Evolutionary conservation across 306 rosid species (phyloP).

Genomic region (Spatholobus suberectus): DNA sequence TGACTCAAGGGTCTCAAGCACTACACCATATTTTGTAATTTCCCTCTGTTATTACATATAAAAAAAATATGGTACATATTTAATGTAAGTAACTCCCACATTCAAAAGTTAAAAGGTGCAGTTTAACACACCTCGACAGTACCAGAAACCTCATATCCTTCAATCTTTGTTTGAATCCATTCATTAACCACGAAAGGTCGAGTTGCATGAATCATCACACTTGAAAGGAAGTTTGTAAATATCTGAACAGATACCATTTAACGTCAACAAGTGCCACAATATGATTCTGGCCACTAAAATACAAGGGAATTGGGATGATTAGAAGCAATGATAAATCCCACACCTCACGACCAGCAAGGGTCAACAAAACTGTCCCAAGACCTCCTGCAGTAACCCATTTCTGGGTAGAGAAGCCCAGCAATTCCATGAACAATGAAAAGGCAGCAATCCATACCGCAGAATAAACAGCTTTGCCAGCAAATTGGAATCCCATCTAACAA

Average conservation of each 20-base stretch:
- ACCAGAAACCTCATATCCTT: constrained; percentile 98
- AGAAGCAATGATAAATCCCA: constrained; percentile 29
- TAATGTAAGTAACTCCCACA: not conserved
- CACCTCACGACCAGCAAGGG: constrained; percentile 99
- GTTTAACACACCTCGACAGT: constrained; percentile 81
- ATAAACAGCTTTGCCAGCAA: constrained; percentile 90
- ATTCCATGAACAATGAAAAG: constrained; percentile 89
- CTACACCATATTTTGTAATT: constrained; percentile 20
- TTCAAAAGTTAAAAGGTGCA: constrained; percentile 25
- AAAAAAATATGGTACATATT: constrained; percentile 10
- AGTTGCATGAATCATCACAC: constrained; percentile 95
- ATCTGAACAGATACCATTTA: constrained; percentile 57
- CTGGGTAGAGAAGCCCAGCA: constrained; percentile 95
- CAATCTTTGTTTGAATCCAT: constrained; percentile 95
- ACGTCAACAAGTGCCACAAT: constrained; percentile 33
- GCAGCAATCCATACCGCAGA: constrained; percentile 99
- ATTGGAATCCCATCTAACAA: constrained; percentile 94
- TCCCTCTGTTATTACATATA: not conserved
- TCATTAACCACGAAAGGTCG: constrained; percentile 94
- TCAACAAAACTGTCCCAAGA: constrained; percentile 95
- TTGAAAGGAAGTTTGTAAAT: constrained; percentile 96
- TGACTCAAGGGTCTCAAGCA: constrained; percentile 28
- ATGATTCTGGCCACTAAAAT: constrained; percentile 21
- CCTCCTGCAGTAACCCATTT: constrained; percentile 99
- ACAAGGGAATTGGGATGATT: not conserved